Evolutionary conservation across 83 land plant species (phyloP), one percentile per base, ranked within the genome.

Genomic region (Diphasiastrum complanatum): DNA sequence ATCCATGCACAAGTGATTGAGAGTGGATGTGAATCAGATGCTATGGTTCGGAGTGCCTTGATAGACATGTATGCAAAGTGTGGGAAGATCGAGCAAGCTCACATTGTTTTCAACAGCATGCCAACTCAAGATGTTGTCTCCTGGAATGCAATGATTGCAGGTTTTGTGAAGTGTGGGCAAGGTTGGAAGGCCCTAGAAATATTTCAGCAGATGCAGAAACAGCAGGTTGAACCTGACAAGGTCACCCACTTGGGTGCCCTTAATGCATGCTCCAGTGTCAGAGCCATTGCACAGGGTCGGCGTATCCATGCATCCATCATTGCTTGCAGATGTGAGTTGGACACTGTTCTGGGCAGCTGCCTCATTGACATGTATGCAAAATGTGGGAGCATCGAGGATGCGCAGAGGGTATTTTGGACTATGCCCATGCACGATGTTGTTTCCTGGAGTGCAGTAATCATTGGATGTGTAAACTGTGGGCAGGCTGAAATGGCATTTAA

Each of bases 371-470:
- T 41, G 45, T 41, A 41, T 41, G 45, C 0, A 14, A 41, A 41
- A 41, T 41, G 45, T 41, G 45, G 45, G n/a, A 41, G 45, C 45
- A 14, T 41, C n/a, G 45, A 41, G n/a, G 45, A 41, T 14, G 45
- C 45, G n/a, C 45, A 41, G n/a, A 41, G n/a, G 1, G 45, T 41
- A 14, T 41, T 41, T 41, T 14, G n/a, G n/a, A 18, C 12, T 14
- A 14, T 41, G 45, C 45, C 45, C 12, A 18, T 14, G n/a, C 45
- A 14, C 18, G n/a, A 41, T 41, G 45, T 41, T 14, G n/a, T 41
- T 14, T 41, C 45, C 12, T 41, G 45, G 45, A 41, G n/a, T 41
- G 12, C 45, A 41, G n/a, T 41, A 14, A 18, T 41, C 0, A 14
- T 18, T 14, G 45, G 45, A 41, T 41, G n/a, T 41, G 12, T 18